Base-by-base conservation (phyloP, 257 asterid species). In the Plantago ovata region DNA sequence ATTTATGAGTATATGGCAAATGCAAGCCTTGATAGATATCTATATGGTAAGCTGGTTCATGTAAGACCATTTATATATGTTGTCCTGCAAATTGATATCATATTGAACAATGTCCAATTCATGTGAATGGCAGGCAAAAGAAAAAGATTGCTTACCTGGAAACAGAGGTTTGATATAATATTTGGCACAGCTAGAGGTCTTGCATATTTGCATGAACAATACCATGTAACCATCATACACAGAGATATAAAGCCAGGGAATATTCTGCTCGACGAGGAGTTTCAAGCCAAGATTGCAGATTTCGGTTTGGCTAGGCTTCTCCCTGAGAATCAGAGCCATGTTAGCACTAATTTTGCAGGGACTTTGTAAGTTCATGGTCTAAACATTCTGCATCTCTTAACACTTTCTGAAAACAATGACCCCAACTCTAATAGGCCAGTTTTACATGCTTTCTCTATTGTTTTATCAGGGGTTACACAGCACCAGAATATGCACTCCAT, bases 261-360 rank as follows among this genome's bases (percentile, higher is more conserved):
- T 52, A 81, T 88, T 48, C 70, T 89, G 13, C 48, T 89, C 15
- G 92, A 89, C 58, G 56, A 78, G 13, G 86, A 80, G 0, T 89
- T 84, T 41, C 85, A 75, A 50, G 79, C 89, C 39, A 86, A 86
- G 21, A 80, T 89, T 47, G 91, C 87, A 38, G 95, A 89, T 75
- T 89, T 89, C 33, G 97, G 97, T 5, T 40, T 89, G 72, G 95
- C 81, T 10, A 84, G 84, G 70, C 92, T 86, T 61, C 60, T 86
- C 11, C 97, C 97, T 0, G 92, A 77, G 72, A 79, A 84, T 64
- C 81, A 71, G 77, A 81, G 81, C 38, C 95, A 89, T 63, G 74
- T 89, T 56, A 89, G 93, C 77, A 89, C 95, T 40, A 86, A 74
- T 73, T 89, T 89, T 77, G 95, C 95, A 1, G 95, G 95, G 45